Evolutionary conservation across 2,329 filamentous ascomycete species (phyloP).

Genomic region (Fusarium gaditjirri): DNA sequence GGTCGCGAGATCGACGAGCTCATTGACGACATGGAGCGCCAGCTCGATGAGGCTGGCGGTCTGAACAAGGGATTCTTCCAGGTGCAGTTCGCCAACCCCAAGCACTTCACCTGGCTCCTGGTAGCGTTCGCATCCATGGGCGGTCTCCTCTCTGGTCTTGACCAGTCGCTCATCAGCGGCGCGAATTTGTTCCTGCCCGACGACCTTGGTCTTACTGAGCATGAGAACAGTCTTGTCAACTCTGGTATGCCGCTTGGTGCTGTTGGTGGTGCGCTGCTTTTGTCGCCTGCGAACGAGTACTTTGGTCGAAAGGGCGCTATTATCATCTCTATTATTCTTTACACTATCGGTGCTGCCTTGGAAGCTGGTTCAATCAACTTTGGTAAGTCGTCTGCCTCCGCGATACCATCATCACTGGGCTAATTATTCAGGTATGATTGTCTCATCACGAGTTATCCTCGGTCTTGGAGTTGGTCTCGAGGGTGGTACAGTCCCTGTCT

Average conservation of each 20-base stretch:
- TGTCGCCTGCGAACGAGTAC: slow-evolving; percentile 74
- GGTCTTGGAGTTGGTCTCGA: slow-evolving; percentile 78
- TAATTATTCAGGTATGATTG: slow-evolving; percentile 66
- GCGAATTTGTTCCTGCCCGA: slow-evolving; percentile 74
- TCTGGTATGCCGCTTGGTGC: slow-evolving; percentile 78
- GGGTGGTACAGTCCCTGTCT: slow-evolving; percentile 78
- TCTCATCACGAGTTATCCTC: slow-evolving; percentile 73
- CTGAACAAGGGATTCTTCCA: slow-evolving; percentile 59
- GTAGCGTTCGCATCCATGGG: slow-evolving; percentile 81
- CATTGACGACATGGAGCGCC: slow-evolving; percentile 55
- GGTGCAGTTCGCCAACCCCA: slow-evolving; percentile 67
- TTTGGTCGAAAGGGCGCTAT: slow-evolving; percentile 75
- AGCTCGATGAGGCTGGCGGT: slow-evolving; percentile 50
- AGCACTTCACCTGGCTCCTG: slow-evolving; percentile 73
- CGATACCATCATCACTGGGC: fast-evolving
- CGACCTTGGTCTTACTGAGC: slow-evolving; percentile 64
- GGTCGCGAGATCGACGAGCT: slow-evolving; percentile 52
- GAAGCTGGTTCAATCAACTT: slow-evolving; percentile 75
- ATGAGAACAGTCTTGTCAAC: slow-evolving; percentile 73
- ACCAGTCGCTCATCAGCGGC: slow-evolving; percentile 78
- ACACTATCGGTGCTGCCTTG: slow-evolving; percentile 75
- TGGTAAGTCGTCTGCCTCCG: slow-evolving; percentile 47
- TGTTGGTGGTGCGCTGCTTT: slow-evolving; percentile 74
- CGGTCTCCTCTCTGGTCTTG: slow-evolving; percentile 76
- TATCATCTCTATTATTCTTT: slow-evolving; percentile 74